These are phyloP conservation scores for Lactarius akahatsu DNA, from an alignment of 768 basidiomycete species.

Conservation along the genomic window DNA sequence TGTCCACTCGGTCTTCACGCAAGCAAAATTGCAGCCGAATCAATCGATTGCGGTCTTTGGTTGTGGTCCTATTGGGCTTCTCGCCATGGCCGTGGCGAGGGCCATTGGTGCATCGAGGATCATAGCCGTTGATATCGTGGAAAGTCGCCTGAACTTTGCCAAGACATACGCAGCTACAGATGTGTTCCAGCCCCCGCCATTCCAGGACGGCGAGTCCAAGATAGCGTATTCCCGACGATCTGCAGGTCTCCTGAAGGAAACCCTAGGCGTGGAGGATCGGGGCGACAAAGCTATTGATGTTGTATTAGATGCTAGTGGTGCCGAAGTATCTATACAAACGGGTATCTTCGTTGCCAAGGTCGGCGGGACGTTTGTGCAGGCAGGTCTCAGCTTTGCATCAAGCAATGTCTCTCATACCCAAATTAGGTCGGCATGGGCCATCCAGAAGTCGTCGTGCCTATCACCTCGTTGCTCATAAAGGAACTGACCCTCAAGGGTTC, in stretches of 20 bases:
- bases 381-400: slow-evolving; percentile 28
- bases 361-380: slow-evolving; percentile 76
- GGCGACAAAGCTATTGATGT: slow-evolving; percentile 76
- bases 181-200: slow-evolving; percentile 58
- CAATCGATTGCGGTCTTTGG: slow-evolving; percentile 85
- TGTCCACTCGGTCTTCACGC: slow-evolving; percentile 79
- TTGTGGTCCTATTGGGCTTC: slow-evolving; percentile 83
- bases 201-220: slow-evolving; percentile 62
- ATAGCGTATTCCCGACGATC: slow-evolving; percentile 72
- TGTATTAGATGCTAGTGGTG: slow-evolving; percentile 89
- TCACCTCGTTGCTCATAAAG: slow-evolving; percentile 68
- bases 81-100: slow-evolving; percentile 95
- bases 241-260: slow-evolving; percentile 60
- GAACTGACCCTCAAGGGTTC: slow-evolving; percentile 83
- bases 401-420: slow-evolving; percentile 30
- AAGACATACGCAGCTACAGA: slow-evolving; percentile 82
- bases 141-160: slow-evolving; percentile 80
- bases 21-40: slow-evolving; percentile 69
- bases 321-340: slow-evolving; percentile 89
- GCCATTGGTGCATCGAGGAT: slow-evolving; percentile 85
- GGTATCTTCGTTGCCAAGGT: slow-evolving; percentile 71
- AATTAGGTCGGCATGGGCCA: slow-evolving; percentile 83
- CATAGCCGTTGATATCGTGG: slow-evolving; percentile 80
- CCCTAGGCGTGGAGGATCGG: slow-evolving; percentile 66
- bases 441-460: slow-evolving; percentile 70